Evolutionary conservation across 208 protist species (phyloP).

Genomic region (Trypanosoma cruzi): DNA sequence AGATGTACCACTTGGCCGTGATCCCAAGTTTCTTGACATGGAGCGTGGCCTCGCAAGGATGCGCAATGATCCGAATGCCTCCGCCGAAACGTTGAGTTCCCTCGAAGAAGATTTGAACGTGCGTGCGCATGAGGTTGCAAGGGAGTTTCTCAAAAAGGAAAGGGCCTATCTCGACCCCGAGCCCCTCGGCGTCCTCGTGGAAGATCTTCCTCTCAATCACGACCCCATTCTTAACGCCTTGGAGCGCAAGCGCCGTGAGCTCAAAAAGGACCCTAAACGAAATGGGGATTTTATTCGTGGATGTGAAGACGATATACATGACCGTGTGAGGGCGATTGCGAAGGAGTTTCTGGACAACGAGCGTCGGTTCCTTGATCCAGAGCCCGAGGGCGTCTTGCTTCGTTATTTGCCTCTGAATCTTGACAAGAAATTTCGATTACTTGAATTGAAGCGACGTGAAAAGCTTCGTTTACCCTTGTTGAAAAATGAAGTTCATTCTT

Average conservation of each 20-base stretch:
- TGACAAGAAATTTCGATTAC: conserved; percentile 66
- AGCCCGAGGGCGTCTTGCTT: conserved; percentile 74
- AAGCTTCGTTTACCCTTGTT: background rate
- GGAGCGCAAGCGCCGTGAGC: conserved; percentile 58
- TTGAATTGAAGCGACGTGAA: conserved; percentile 53
- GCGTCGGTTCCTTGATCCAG: conserved; percentile 78
- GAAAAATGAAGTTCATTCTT: conserved; percentile 9
- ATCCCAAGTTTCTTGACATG: conserved; percentile 37
- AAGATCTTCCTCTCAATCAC: conserved; percentile 78
- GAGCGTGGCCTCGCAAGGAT: conserved; percentile 37
- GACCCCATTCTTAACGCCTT: conserved; percentile 66
- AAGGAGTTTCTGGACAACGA: conserved; percentile 63
- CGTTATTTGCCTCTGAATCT: conserved; percentile 69
- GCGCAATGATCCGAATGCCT: conserved; percentile 26
- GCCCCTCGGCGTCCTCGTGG: conserved; percentile 76
- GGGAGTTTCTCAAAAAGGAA: conserved; percentile 67
- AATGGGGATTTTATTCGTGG: conserved; percentile 53
- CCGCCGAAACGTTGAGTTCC: conserved; percentile 24
- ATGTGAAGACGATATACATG: conserved; percentile 67
- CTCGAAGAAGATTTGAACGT: conserved; percentile 61
- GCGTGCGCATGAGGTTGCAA: conserved; percentile 48
- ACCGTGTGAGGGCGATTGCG: conserved; percentile 71
- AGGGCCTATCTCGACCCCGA: conserved; percentile 84
- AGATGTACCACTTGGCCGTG: conserved; percentile 41
- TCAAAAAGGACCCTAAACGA: conserved; percentile 49